A percentile compares a stretch with the other conserved stretches of the same genome.
Conservation (phyloP, 2,329 filamentous ascomycete genomes). For the Colletotrichum viniferum region DNA sequence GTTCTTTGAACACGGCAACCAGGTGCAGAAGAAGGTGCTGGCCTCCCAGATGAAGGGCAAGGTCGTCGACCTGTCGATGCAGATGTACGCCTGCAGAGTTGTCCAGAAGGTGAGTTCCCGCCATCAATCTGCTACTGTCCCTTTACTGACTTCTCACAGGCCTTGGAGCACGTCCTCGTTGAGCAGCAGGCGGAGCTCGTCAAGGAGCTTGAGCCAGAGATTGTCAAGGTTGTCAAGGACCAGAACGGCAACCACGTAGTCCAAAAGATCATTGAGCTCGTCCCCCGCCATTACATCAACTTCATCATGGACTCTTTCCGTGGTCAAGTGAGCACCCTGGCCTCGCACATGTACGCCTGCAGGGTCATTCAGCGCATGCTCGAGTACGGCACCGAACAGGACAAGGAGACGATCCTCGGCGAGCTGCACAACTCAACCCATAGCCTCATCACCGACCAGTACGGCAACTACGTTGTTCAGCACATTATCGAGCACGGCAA, state of each 20-base stretch:
- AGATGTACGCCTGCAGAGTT: slow-evolving; percentile 94
- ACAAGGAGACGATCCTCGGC: slow-evolving; percentile 73
- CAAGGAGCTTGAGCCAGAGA: slow-evolving; percentile 78
- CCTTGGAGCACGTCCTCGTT: slow-evolving; percentile 86
- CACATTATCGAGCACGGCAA: slow-evolving; percentile 85
- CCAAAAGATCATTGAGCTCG: slow-evolving; percentile 86
- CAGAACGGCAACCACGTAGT: slow-evolving; percentile 97
- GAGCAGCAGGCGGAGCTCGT: slow-evolving; percentile 88
- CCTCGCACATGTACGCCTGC: slow-evolving; percentile 85
- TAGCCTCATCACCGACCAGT: slow-evolving; percentile 82
- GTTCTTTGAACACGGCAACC: slow-evolving; percentile 94
- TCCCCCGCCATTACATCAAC: slow-evolving; percentile 78
- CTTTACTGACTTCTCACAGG: slow-evolving; percentile 50
- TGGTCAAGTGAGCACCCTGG: slow-evolving; percentile 74
- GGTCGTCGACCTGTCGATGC: slow-evolving; percentile 77
- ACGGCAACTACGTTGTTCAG: slow-evolving; percentile 95
- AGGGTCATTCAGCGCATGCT: slow-evolving; percentile 92
- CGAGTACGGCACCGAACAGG: slow-evolving; percentile 76
- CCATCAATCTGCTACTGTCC: not conserved
- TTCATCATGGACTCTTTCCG: slow-evolving; percentile 85
- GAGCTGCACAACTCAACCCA: slow-evolving; percentile 78
- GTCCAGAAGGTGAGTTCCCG: slow-evolving; percentile 78
- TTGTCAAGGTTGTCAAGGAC: slow-evolving; percentile 80
- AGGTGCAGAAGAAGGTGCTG: slow-evolving; percentile 87
- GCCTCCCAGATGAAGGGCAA: slow-evolving; percentile 88